Base-by-base conservation (phyloP, 805 yeast species). In the Kazachstania taianensis region DNA sequence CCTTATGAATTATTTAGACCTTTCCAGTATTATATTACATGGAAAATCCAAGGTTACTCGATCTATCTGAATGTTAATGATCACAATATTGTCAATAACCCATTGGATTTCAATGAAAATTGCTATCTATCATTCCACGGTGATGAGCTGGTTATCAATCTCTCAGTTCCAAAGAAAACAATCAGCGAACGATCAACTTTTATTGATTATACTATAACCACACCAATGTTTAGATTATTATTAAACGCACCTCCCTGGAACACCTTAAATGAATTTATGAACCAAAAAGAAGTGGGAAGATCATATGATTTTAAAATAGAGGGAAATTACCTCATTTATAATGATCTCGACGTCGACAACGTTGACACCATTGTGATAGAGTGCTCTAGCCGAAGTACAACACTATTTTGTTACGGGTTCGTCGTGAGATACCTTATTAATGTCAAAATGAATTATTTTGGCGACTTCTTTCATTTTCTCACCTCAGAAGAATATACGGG, bases 201-300 rank as follows among this genome's bases (percentile, higher is more conserved):
- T 0, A 62, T 80, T 12, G 60, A 66, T 12, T 83, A 67, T 46
- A 55, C 58, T 1, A 43, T 80, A 2, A 43, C 44, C 3, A 78
- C 94, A 0, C 74, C 82, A 0, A 60, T 59, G 32, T 73, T 85
- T 44, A 70, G 77, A 32, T 49, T 92, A 32, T 62, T 72, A 1
- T 54, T 87, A 2, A 80, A 77, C 39, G 74, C 92, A 0, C 97
- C 98, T 0, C 80, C 89, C 1, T 92, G 97, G 95, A 94, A 85
- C 50, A 87, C 97, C 0, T 62, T 76, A 18, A 72, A 76, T 37
- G 78, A 80, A 32, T 89, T 89, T 45, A 55, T 82, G 62, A 68
- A 69, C 32, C 59, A 70, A 9, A 72, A 69, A 14, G 70, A 71
- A 12, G 67, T 85, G 42, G 97, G 95, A 0, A 63, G 75, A 41